phyloP scores from a whole-genome alignment of 1,284 basidiomycete species.

The Trametes polyzona region DNA sequence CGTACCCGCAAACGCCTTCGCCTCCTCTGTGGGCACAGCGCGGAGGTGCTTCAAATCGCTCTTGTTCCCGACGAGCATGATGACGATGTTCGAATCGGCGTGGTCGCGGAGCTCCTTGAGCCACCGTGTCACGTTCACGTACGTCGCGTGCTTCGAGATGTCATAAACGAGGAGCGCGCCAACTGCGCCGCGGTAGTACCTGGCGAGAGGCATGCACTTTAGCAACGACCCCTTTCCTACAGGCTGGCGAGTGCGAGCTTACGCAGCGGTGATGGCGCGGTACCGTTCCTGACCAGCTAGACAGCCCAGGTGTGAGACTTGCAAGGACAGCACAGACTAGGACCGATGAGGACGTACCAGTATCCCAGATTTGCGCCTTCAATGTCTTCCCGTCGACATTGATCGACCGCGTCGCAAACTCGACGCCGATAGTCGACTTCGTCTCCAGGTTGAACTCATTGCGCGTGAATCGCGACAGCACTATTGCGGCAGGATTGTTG shows the following conservation, averaged over 20 bases:
- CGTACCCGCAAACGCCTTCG: conserved; percentile 83
- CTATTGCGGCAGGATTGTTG: conserved; percentile 42
- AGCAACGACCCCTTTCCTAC: too few species aligned
- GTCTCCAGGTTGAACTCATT: conserved; percentile 99
- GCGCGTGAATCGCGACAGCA: conserved; percentile 95
- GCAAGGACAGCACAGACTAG: not conserved
- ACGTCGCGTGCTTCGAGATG: conserved; percentile 95
- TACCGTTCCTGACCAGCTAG: conserved; percentile 97
- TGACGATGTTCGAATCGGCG: conserved; percentile 92
- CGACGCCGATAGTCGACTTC: conserved; percentile 99
- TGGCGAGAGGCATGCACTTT: conserved; percentile 40
- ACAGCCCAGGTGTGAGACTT: not conserved
- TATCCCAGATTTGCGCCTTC: conserved; percentile 99
- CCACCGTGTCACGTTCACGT: conserved; percentile 96
- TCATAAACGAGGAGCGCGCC: conserved; percentile 93
- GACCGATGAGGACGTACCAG: conserved; percentile 56
- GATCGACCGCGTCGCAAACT: conserved; percentile 97
- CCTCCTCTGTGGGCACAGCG: conserved; percentile 96
- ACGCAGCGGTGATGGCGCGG: conserved; percentile 98
- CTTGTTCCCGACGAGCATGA: conserved; percentile 97
- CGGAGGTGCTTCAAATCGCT: conserved; percentile 97
- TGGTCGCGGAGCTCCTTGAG: conserved; percentile 97
- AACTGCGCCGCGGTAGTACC: conserved; percentile 98
- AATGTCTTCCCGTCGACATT: conserved; percentile 96
- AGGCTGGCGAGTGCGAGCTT: conserved; percentile 37